Percentiles rank a stretch among this genome's conserved stretches.
phyloP scores from a whole-genome alignment of 225 moss, liverwort and hornwort species.

The Anthoceros angustus region DNA sequence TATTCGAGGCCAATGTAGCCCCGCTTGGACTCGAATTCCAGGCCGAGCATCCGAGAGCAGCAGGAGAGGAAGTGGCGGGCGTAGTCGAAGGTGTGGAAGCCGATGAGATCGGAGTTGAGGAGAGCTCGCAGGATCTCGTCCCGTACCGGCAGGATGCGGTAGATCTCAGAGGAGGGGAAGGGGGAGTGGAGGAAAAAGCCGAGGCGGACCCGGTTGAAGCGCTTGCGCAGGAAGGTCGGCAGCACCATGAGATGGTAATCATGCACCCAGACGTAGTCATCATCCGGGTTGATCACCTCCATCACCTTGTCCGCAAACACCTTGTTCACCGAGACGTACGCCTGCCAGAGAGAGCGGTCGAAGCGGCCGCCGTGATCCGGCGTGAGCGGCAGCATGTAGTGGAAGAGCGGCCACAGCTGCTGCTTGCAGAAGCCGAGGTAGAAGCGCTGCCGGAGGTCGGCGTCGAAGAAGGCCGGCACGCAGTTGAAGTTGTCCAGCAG shows the following conservation, averaged over 20 bases:
- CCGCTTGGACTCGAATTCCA: slow-evolving; percentile 91
- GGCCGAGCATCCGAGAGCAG: slow-evolving; percentile 88
- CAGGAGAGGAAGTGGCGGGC: slow-evolving; percentile 95
- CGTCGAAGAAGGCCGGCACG: slow-evolving; percentile 75
- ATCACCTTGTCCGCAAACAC: slow-evolving; percentile 96
- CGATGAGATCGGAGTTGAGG: slow-evolving; percentile 86
- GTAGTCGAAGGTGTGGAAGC: slow-evolving; percentile 97
- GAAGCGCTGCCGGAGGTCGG: slow-evolving; percentile 51
- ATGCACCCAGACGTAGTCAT: slow-evolving; percentile 98
- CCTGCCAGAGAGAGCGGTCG: slow-evolving; percentile 91
- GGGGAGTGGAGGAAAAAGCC: slow-evolving; percentile 97
- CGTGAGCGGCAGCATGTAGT: slow-evolving; percentile 80
- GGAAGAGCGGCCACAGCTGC: slow-evolving; percentile 95
- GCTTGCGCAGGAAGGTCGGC: slow-evolving; percentile 81
- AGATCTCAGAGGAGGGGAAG: slow-evolving; percentile 96
- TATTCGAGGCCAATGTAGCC: slow-evolving; percentile 96
- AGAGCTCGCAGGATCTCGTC: slow-evolving; percentile 87
- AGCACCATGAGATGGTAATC: slow-evolving; percentile 95
- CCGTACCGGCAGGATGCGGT: slow-evolving; percentile 79
- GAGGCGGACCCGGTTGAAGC: slow-evolving; percentile 87
- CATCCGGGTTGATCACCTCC: slow-evolving; percentile 97
- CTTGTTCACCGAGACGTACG: slow-evolving; percentile 87
- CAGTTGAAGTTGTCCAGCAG: slow-evolving; percentile 75
- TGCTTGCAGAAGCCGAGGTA: slow-evolving; percentile 98
- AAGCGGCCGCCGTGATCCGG: slow-evolving; percentile 81